phyloP scores from a whole-genome alignment of 352 stramenopile genomes.

The Pythium aphanidermatum region DNA sequence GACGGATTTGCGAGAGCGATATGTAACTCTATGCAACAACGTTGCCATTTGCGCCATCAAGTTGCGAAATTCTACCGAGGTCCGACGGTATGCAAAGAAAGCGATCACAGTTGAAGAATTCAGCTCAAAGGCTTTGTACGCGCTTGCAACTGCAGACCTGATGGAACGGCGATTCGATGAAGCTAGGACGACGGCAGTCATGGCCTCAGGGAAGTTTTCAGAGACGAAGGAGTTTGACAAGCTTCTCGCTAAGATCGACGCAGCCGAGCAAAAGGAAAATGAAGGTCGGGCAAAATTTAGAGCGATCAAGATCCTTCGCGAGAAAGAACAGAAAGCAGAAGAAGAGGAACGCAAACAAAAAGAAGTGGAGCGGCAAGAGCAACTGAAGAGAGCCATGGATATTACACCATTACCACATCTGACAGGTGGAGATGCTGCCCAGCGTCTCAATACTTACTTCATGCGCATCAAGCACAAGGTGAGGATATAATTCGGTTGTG shows the following conservation, averaged over 20 bases:
- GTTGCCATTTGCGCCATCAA: slow-evolving; percentile 76
- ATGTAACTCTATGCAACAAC: slow-evolving; percentile 71
- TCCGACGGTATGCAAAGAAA: slow-evolving; percentile 54
- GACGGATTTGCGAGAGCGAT: slow-evolving; percentile 23
- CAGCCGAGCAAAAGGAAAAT: slow-evolving; percentile 21
- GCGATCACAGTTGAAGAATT: slow-evolving; percentile 37
- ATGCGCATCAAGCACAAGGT: slow-evolving; percentile 56
- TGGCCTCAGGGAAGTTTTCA: slow-evolving; percentile 31
- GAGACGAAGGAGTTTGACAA: slow-evolving; percentile 44
- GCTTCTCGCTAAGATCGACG: slow-evolving; percentile 42
- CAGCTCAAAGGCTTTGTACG: slow-evolving; percentile 65
- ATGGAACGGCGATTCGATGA: slow-evolving; percentile 55
- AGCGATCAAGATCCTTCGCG: slow-evolving; percentile 22
- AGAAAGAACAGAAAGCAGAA: slow-evolving; percentile 5
- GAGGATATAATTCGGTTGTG: too few species aligned
- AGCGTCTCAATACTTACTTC: slow-evolving; percentile 57
- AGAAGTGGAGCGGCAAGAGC: slow-evolving; percentile 41
- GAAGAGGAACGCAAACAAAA: slow-evolving; percentile 10
- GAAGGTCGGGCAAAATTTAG: slow-evolving; percentile 26
- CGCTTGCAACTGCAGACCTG: slow-evolving; percentile 55
- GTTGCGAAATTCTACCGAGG: slow-evolving; percentile 37
- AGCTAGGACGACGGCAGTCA: slow-evolving; percentile 29
- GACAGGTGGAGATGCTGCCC: slow-evolving; percentile 49
- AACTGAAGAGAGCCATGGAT: slow-evolving; percentile 20
- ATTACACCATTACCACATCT: slow-evolving; percentile 34